Evolutionary conservation across 805 yeast genomes (phyloP).

Genomic region (Kodamaea neixiangensis): DNA sequence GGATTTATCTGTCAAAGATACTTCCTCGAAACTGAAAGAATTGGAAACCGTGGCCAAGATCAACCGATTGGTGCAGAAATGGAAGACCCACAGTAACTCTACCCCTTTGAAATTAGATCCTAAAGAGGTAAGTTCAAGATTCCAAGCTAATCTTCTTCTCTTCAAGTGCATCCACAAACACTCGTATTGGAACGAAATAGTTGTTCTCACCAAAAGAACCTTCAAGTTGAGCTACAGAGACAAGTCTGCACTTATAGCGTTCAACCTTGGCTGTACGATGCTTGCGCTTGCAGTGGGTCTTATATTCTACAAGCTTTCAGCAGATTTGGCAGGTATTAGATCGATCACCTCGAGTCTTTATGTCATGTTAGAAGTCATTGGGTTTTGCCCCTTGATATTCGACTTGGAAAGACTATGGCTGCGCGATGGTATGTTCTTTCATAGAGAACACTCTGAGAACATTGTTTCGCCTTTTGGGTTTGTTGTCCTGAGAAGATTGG

Average conservation of each 20-base stretch:
- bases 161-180: neutral
- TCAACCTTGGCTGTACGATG: conserved; percentile 43
- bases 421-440: conserved; percentile 37
- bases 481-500: conserved; percentile 61
- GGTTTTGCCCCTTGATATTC: conserved; percentile 41
- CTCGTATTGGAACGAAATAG: conserved; percentile 22
- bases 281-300: conserved; percentile 72
- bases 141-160: neutral
- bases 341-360: conserved; percentile 46
- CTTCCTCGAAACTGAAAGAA: conserved; percentile 14
- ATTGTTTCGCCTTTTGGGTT: conserved; percentile 69
- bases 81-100: conserved; percentile 7
- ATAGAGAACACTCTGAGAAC: conserved; percentile 68
- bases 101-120: neutral
- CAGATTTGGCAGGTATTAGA: conserved; percentile 63
- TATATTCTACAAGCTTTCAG: conserved; percentile 68
- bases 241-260: conserved; percentile 30
- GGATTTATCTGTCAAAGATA: conserved; percentile 17
- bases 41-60: conserved; percentile 10
- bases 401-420: conserved; percentile 43
- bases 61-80: conserved; percentile 12
- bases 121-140: neutral
- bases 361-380: conserved; percentile 40
- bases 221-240: conserved; percentile 38
- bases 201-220: conserved; percentile 37